phyloP scores from a whole-genome alignment of 306 rosid species.

The Acacia melanoxylon region DNA sequence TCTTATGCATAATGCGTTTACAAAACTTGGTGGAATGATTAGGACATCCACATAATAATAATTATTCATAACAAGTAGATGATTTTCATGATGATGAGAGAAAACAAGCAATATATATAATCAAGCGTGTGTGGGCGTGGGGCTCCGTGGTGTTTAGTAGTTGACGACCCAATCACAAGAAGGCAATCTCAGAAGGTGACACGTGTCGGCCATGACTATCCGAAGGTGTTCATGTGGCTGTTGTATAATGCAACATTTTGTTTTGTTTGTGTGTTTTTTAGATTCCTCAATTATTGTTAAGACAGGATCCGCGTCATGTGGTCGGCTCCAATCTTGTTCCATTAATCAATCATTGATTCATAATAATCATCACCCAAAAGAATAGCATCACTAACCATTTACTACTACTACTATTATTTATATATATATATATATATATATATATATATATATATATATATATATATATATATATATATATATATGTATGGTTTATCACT shows the following conservation, averaged over 20 bases:
- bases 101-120: too few species aligned
- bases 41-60: too few species aligned
- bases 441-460: too few species aligned
- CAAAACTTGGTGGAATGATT: too few species aligned
- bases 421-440: too few species aligned
- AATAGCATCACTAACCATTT: not conserved
- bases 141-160: not conserved
- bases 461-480: too few species aligned
- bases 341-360: not conserved
- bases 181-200: not conserved
- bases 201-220: not conserved
- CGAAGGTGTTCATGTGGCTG: not conserved
- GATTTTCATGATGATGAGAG: not conserved
- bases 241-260: not conserved
- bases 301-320: not conserved
- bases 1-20: too few species aligned
- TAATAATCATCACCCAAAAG: not conserved
- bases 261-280: too few species aligned
- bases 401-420: too few species aligned
- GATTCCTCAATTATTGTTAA: not conserved
- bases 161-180: too few species aligned
- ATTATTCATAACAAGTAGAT: too few species aligned
- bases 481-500: too few species aligned
- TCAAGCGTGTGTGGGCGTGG: not conserved
- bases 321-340: not conserved